phyloP scores from a whole-genome alignment of 805 yeast species.

The Vanderwaltozyma verrucispora region DNA sequence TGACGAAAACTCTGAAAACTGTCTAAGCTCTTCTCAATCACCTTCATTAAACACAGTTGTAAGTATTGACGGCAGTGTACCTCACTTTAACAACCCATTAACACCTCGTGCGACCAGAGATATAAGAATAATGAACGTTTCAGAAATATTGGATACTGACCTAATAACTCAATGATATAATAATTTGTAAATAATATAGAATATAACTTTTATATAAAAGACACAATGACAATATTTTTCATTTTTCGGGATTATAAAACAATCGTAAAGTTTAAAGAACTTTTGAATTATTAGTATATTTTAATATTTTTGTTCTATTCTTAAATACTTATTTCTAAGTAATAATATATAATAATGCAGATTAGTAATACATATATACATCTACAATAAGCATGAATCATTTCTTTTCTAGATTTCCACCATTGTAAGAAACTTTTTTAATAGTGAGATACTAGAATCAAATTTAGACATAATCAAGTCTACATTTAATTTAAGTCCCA shows the following conservation, averaged over 20 bases:
- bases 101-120: constrained; percentile 28
- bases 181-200: too few species aligned
- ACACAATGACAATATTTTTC: too few species aligned
- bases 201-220: too few species aligned
- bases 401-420: too few species aligned
- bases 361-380: not conserved
- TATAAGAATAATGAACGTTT: constrained; percentile 13
- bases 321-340: too few species aligned
- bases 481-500: constrained; percentile 34
- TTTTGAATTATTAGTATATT: too few species aligned
- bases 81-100: constrained; percentile 12
- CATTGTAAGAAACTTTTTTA: too few species aligned
- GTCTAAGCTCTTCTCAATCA: not conserved
- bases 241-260: too few species aligned
- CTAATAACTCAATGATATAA: constrained; percentile 28
- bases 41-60: constrained; percentile 7
- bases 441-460: too few species aligned
- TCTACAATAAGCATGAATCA: not conserved
- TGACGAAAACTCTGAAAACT: not conserved
- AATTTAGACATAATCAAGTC: too few species aligned
- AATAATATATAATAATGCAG: not conserved
- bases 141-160: constrained; percentile 24
- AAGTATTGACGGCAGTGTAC: constrained; percentile 22
- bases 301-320: too few species aligned
- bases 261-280: too few species aligned